phyloP scores from a whole-genome alignment of 2,329 filamentous ascomycete genomes.

The Fusarium sp. region DNA sequence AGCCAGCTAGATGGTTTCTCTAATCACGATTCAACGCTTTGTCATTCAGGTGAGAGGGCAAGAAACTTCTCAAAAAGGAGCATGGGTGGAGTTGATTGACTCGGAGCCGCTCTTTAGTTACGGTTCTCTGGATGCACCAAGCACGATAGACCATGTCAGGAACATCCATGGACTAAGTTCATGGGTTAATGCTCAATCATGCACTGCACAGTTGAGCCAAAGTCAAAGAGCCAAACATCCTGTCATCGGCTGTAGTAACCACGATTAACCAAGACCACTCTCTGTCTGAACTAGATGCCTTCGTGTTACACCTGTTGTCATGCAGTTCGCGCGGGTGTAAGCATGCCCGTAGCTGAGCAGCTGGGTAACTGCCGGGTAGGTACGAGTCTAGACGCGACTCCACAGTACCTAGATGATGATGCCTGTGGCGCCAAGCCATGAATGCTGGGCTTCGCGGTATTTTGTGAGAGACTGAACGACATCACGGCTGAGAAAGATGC shows the following conservation, averaged over 20 bases:
- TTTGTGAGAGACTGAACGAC: neutral
- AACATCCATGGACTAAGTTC: too few relatives aligned
- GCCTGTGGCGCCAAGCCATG: slow-evolving; percentile 1
- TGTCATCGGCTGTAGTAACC: too few relatives aligned
- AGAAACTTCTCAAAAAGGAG: neutral
- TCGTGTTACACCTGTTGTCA: too few relatives aligned
- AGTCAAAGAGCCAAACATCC: too few relatives aligned
- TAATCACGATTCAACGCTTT: too few relatives aligned
- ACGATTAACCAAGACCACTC: too few relatives aligned
- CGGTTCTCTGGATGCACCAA: too few relatives aligned
- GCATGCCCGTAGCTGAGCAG: neutral
- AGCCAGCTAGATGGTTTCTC: neutral
- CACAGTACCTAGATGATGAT: neutral
- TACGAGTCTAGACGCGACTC: neutral
- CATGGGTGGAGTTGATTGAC: neutral
- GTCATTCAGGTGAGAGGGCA: neutral
- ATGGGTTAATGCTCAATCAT: too few relatives aligned
- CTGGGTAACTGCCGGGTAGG: slow-evolving; percentile 11
- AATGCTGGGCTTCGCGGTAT: neutral
- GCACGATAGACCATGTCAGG: too few relatives aligned
- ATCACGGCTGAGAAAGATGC: neutral
- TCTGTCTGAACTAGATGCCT: too few relatives aligned
- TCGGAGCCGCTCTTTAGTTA: neutral
- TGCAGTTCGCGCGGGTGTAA: too few relatives aligned
- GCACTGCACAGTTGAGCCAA: too few relatives aligned